Evolutionary conservation across 2,329 filamentous ascomycete genomes (phyloP).

Genomic region (Lecanicillium sp.): DNA sequence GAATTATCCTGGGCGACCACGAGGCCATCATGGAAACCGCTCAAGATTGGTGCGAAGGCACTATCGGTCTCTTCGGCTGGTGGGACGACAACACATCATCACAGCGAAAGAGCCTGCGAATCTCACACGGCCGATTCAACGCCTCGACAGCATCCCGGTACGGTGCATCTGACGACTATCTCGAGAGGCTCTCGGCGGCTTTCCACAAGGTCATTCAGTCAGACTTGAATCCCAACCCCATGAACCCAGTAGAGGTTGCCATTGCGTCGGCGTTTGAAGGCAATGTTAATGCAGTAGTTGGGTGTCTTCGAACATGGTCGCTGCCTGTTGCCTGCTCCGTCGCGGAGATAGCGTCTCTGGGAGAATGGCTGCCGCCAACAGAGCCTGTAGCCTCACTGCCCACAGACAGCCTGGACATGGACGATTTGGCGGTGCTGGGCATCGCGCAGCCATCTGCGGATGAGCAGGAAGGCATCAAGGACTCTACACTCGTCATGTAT

Average conservation of each 20-base stretch:
- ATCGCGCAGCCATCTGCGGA: conserved; percentile 52
- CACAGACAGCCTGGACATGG: conserved; percentile 66
- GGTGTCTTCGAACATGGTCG: conserved; percentile 72
- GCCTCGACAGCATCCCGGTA: conserved; percentile 32
- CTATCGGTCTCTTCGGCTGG: conserved; percentile 77
- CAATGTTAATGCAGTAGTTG: conserved; percentile 68
- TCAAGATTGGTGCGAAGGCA: conserved; percentile 89
- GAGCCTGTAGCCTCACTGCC: conserved; percentile 35
- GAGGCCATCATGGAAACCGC: conserved; percentile 69
- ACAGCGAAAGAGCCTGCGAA: conserved; percentile 31
- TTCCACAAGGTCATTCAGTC: conserved; percentile 62
- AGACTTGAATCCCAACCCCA: conserved; percentile 69
- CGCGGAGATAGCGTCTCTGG: conserved; percentile 76
- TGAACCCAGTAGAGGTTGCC: conserved; percentile 70
- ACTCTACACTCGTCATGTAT: conserved; percentile 71
- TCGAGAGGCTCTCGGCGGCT: conserved; percentile 62
- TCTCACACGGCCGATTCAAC: conserved; percentile 30
- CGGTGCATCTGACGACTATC: conserved; percentile 58
- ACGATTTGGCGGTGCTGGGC: conserved; percentile 77
- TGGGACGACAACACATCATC: conserved; percentile 74
- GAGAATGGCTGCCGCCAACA: conserved; percentile 64
- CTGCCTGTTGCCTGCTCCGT: conserved; percentile 70
- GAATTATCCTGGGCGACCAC: conserved; percentile 68
- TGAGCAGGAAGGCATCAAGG: conserved; percentile 61
- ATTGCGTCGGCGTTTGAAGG: conserved; percentile 78